Conservation (phyloP, 1,284 basidiomycete species). For the Xanthoconium separans region DNA sequence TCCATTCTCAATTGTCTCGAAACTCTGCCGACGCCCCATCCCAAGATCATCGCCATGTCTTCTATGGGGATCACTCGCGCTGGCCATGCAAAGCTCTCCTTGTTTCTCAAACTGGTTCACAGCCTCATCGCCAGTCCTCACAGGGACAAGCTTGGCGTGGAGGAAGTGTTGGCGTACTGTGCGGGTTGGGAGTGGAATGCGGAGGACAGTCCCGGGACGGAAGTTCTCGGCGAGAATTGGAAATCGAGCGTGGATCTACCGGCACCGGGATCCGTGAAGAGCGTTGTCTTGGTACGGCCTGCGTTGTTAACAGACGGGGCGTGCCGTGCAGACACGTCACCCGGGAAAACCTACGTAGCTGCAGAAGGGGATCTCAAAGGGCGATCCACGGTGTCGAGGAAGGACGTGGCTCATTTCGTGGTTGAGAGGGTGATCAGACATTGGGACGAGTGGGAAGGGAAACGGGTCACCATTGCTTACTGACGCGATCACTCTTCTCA, state of each 20-base stretch:
- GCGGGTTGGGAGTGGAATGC: slow-evolving; percentile 47
- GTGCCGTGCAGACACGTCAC: slow-evolving; percentile 38
- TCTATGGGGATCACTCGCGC: slow-evolving; percentile 49
- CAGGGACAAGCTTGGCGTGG: slow-evolving; percentile 56
- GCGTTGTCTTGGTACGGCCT: slow-evolving; percentile 53
- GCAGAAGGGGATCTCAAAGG: slow-evolving; percentile 38
- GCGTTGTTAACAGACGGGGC: slow-evolving; percentile 56
- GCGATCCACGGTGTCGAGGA: slow-evolving; percentile 55
- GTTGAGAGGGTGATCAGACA: slow-evolving; percentile 44
- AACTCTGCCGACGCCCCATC: slow-evolving; percentile 32
- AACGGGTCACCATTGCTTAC: slow-evolving; percentile 42
- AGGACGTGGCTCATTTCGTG: slow-evolving; percentile 67
- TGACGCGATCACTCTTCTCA: slow-evolving; percentile 10
- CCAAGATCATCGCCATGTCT: slow-evolving; percentile 52
- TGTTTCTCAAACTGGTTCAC: slow-evolving; percentile 49
- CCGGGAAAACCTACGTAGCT: slow-evolving; percentile 35
- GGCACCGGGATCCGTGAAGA: slow-evolving; percentile 40
- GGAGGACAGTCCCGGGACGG: slow-evolving; percentile 33
- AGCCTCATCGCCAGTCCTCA: slow-evolving; percentile 43
- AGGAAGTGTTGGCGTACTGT: slow-evolving; percentile 46
- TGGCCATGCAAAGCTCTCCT: slow-evolving; percentile 47
- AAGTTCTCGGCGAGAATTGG: slow-evolving; percentile 46
- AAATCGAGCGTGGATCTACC: slow-evolving; percentile 34
- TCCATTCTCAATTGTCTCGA: slow-evolving; percentile 30
- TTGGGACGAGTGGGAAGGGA: slow-evolving; percentile 55